Conservation (phyloP, 2,329 filamentous ascomycete genomes). For the Metarhizium sp. region DNA sequence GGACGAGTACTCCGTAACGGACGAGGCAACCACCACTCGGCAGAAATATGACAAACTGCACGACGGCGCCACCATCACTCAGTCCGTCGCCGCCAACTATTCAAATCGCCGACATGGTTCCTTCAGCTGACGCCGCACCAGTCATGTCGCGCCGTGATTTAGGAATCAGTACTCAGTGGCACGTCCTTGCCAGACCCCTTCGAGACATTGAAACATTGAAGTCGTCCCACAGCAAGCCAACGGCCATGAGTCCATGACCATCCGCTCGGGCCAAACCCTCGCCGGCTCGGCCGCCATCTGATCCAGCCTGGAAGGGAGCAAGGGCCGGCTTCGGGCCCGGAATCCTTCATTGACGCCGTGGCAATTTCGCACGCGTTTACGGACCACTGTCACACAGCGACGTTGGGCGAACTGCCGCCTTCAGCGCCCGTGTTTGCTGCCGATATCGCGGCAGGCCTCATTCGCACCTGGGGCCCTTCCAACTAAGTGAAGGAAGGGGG, state of each 20-base stretch:
- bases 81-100: background rate
- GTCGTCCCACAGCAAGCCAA: background rate
- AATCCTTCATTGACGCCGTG: conserved; percentile 45
- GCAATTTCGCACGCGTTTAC: conserved; percentile 38
- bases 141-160: conserved; percentile 55
- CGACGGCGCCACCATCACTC: background rate
- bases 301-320: background rate
- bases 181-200: conserved; percentile 40
- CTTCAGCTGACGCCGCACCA: conserved; percentile 50
- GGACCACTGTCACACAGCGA: conserved; percentile 56
- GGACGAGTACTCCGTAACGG: too few species aligned
- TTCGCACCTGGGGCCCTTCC: conserved; percentile 52
- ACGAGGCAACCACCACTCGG: background rate
- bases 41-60: background rate
- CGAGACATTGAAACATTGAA: conserved; percentile 32
- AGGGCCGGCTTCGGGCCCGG: background rate
- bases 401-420: conserved; percentile 43
- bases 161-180: conserved; percentile 60
- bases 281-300: too few species aligned
- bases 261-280: too few species aligned
- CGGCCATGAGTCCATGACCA: background rate
- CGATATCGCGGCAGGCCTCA: conserved; percentile 45
- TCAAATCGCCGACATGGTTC: conserved; percentile 41
- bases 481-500: conserved; percentile 11
- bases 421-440: conserved; percentile 51